Conservation (phyloP, 805 yeast genomes). For the Ogataea allantospora region DNA sequence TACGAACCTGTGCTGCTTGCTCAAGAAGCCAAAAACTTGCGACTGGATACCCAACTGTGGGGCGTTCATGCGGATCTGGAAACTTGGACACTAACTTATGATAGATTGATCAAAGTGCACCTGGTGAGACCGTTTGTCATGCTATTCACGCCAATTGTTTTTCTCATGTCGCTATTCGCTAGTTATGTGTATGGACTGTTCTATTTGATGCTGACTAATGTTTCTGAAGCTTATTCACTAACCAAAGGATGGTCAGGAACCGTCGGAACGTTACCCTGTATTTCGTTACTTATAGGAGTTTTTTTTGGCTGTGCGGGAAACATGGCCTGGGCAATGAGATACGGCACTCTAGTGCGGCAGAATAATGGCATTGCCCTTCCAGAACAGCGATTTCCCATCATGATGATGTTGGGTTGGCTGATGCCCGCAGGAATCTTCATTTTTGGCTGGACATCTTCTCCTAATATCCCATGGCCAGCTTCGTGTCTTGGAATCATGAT, state of each 20-base stretch:
- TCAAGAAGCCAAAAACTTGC: slow-evolving; percentile 25
- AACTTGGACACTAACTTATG: slow-evolving; percentile 11
- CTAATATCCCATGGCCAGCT: slow-evolving; percentile 47
- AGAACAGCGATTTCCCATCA: slow-evolving; percentile 55
- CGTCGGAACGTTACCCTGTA: slow-evolving; percentile 34
- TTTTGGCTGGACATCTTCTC: slow-evolving; percentile 59
- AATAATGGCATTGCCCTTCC: slow-evolving; percentile 52
- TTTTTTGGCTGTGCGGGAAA: slow-evolving; percentile 32
- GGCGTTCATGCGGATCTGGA: slow-evolving; percentile 34
- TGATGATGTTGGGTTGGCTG: slow-evolving; percentile 51
- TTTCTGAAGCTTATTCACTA: slow-evolving; percentile 37
- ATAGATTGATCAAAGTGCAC: slow-evolving; percentile 30
- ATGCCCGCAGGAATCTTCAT: slow-evolving; percentile 62
- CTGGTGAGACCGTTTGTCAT: slow-evolving; percentile 39
- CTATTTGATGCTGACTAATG: slow-evolving; percentile 44
- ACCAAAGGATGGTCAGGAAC: slow-evolving; percentile 34
- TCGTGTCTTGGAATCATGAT: slow-evolving; percentile 58
- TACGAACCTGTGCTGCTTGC: slow-evolving; percentile 38
- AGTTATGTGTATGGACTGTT: slow-evolving; percentile 50
- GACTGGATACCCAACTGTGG: slow-evolving; percentile 33
- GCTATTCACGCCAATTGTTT: slow-evolving; percentile 42
- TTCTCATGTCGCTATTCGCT: slow-evolving; percentile 43
- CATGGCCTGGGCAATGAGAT: slow-evolving; percentile 31
- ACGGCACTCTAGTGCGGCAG: slow-evolving; percentile 10
- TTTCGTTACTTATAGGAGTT: slow-evolving; percentile 40